Evolutionary conservation across 192 early-diverging fungal genomes (phyloP).

Genomic region (Coemansia nantahalensis): DNA sequence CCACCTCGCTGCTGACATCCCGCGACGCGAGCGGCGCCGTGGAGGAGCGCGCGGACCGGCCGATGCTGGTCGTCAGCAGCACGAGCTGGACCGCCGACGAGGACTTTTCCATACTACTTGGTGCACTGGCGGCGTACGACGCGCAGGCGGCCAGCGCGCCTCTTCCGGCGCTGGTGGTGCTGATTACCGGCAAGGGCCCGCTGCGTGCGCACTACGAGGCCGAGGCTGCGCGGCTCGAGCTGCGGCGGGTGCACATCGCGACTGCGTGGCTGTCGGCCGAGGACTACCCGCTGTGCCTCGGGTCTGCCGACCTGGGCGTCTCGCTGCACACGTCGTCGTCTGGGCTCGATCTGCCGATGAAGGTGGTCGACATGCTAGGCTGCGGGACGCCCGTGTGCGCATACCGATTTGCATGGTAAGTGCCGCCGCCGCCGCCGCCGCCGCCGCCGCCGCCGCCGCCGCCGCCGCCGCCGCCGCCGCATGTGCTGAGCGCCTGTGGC

Average conservation of each 20-base stretch:
- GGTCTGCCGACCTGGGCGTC: constrained; percentile 90
- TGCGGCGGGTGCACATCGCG: constrained; percentile 60
- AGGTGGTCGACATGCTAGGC: constrained; percentile 98
- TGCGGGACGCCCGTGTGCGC: constrained; percentile 90
- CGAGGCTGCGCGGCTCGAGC: constrained; percentile 55
- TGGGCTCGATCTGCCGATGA: constrained; percentile 97
- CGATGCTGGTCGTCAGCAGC: constrained; percentile 79
- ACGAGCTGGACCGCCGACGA: constrained; percentile 98
- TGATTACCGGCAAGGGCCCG: constrained; percentile 94
- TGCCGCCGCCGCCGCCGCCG: background rate
- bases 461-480: too few species aligned
- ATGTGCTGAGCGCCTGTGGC: too few species aligned
- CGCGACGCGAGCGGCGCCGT: constrained; percentile 16
- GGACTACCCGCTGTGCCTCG: constrained; percentile 86
- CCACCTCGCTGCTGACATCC: constrained; percentile 22
- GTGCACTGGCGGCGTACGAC: constrained; percentile 64
- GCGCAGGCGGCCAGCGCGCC: constrained; percentile 1
- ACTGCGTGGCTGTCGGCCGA: constrained; percentile 79
- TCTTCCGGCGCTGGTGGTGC: constrained; percentile 65
- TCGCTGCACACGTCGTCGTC: constrained; percentile 93
- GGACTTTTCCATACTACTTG: constrained; percentile 82
- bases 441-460: too few species aligned
- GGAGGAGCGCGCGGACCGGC: constrained; percentile 54
- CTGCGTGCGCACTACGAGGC: constrained; percentile 66
- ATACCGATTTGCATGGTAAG: constrained; percentile 58